Conservation (phyloP, 2,329 filamentous ascomycete species). For the Macrophomina tecta region DNA sequence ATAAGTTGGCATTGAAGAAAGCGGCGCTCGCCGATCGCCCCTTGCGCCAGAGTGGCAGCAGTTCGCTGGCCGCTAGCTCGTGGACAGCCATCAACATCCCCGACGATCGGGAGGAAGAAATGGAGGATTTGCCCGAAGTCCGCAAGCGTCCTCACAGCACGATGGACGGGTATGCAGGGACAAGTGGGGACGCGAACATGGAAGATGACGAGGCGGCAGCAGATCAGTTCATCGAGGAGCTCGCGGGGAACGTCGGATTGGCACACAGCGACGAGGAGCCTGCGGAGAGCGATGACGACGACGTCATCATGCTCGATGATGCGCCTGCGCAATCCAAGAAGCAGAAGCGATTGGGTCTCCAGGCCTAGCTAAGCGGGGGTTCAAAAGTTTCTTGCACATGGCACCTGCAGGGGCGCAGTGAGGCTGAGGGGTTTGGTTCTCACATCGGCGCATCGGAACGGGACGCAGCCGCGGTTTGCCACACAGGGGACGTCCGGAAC, state of each 20-base stretch:
- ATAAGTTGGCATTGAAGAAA: slow-evolving; percentile 23
- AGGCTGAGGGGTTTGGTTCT: not conserved
- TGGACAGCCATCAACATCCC: slow-evolving; percentile 20
- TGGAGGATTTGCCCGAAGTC: not conserved
- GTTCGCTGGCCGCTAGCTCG: not conserved
- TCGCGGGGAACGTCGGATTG: slow-evolving; percentile 10
- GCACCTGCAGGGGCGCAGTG: slow-evolving; percentile 13
- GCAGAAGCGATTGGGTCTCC: slow-evolving; percentile 8
- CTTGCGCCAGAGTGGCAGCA: slow-evolving; percentile 10
- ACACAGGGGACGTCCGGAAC: slow-evolving; percentile 3
- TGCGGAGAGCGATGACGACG: slow-evolving; percentile 11
- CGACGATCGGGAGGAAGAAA: not conserved
- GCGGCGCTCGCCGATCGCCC: slow-evolving; percentile 6
- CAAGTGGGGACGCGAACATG: not conserved
- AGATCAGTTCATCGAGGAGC: slow-evolving; percentile 25
- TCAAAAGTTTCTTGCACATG: not conserved
- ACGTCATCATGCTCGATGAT: slow-evolving; percentile 17
- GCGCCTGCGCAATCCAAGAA: slow-evolving; percentile 10
- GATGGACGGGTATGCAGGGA: not conserved
- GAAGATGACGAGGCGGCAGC: slow-evolving; percentile 17
- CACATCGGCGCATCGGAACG: slow-evolving; percentile 9
- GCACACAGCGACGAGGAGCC: slow-evolving; percentile 19
- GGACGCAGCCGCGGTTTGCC: slow-evolving; percentile 22
- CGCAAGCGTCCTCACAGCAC: slow-evolving; percentile 1
- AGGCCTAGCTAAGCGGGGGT: not conserved